Evolutionary conservation across 805 yeast species (phyloP), one percentile per base, ranked within the genome.

Genomic region (Ogataea paradorogensis): DNA sequence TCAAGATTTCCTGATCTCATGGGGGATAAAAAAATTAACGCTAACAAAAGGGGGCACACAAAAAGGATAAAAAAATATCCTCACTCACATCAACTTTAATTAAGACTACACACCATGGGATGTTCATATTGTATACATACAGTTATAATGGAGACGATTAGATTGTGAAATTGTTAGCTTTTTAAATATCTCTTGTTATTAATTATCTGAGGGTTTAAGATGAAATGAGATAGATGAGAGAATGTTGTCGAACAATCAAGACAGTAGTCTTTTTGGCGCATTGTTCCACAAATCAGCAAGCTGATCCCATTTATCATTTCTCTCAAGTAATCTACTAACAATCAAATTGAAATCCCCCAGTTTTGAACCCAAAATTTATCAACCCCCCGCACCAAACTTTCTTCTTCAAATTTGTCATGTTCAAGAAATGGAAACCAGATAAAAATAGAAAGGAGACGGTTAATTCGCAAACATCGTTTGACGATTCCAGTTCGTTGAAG

Each of bases 341-440:
- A n/a, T n/a, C n/a, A n/a, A n/a, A n/a, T n/a, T n/a, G n/a, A n/a
- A n/a, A n/a, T 7, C 26, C 26, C 13, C 11, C 11, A 24, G 30
- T 27, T 27, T 11, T 13, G n/a, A n/a, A n/a, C 21, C 30, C 30
- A 28, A 28, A 14, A 29, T 29, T n/a, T 29, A 29, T 15, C 20
- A 18, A 30, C 35, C 23, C 40, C 40, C 35, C 40, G 26, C 40
- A 37, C 40, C 40, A 16, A 15, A 34, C 8, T 6, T 16, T 13
- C 24, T 27, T 35, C 33, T 26, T 27, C 31, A 18, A 40, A 20
- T 35, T 16, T 14, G 30, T 10, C 15, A 55, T 55, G 60, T 55
- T 55, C 43, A 55, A 51, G 40, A 52, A 47, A 43, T 53, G 58
- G 58, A 53, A 50, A 35, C 34, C 53, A 3, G 60, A 55, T 27